Percentiles rank a stretch among this genome's conserved stretches.
These are phyloP conservation scores for Cicer arietinum DNA, from an alignment of 306 rosid genomes.

Conservation along the genomic window DNA sequence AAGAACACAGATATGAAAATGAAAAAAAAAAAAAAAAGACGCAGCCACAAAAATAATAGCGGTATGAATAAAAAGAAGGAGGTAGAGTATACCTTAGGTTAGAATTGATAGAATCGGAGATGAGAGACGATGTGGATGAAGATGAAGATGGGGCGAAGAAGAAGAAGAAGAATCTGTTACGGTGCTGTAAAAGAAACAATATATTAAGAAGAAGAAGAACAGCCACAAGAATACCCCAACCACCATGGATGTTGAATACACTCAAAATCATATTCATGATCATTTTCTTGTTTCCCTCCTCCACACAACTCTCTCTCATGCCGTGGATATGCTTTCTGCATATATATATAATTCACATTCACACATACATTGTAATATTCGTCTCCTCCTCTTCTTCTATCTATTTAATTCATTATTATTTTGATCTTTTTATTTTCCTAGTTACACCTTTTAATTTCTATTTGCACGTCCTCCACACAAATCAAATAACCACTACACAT, in stretches of 20 bases:
- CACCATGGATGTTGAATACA: conserved; percentile 48
- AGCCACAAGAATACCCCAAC: conserved; percentile 54
- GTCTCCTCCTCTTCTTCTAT: too few relatives aligned
- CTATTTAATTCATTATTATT: too few relatives aligned
- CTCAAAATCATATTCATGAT: neutral
- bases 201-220: conserved; percentile 48
- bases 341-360: too few relatives aligned
- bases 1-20: conserved; percentile 17
- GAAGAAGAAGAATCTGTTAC: conserved; percentile 40
- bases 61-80: neutral
- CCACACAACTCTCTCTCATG: conserved; percentile 16
- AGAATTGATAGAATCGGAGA: conserved; percentile 47
- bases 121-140: conserved; percentile 34
- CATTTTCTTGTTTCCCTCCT: conserved; percentile 15
- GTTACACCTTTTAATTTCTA: too few relatives aligned
- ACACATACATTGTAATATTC: neutral
- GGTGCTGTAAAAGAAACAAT: conserved; percentile 56
- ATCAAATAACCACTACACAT: too few relatives aligned
- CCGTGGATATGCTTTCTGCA: neutral
- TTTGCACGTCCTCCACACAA: too few relatives aligned
- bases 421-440: too few relatives aligned
- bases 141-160: conserved; percentile 43
- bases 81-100: conserved; percentile 32
- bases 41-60: too few relatives aligned
- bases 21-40: too few relatives aligned